Evolutionary conservation across 2,329 filamentous ascomycete genomes (phyloP), one percentile per base, ranked within the genome.

Genomic region (Fusarium sp.): DNA sequence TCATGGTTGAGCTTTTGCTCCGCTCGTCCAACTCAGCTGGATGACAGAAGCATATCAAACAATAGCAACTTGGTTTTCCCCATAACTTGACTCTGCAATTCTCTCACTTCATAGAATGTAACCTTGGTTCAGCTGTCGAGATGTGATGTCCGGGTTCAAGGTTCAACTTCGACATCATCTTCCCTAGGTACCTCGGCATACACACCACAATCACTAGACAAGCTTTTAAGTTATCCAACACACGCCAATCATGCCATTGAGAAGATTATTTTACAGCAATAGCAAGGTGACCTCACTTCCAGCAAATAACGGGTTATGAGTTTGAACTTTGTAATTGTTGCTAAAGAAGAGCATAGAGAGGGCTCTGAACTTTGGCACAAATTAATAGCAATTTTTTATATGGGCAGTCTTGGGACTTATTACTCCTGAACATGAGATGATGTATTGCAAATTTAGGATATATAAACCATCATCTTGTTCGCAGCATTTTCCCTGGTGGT

Each of bases 111-210:
- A 55, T 20, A 55, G 14, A 55, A 28, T 18, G 28, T 32, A 65
- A 38, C 66, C 57, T 56, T 54, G 60, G 38, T 66, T 60, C 30
- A 50, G 39, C 28, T 51, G 35, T 63, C 50, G 47, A 61, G 41
- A 66, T 60, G 32, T 65, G 60, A 68, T 63, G 47, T 51, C 69
- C 42, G 38, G 74, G 75, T 64, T 73, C 73, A 76, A 54, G 66
- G 64, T 62, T 72, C 32, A 67, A 36, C 14, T 44, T 44, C n/a
- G 35, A 54, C 57, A 64, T 59, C 55, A 45, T 68, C 64, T 42
- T 69, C 67, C 64, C 50, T 17, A 17, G 62, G 45, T 28, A 56
- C 59, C 47, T 38, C 41, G 57, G 50, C 45, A 45, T 53, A 41
- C 30, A 30, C 36, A 48, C 47, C 38, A 68, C 48, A 63, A 39